phyloP scores from a whole-genome alignment of 768 basidiomycete species.

The Cystobasidiopsis lactophilus region DNA sequence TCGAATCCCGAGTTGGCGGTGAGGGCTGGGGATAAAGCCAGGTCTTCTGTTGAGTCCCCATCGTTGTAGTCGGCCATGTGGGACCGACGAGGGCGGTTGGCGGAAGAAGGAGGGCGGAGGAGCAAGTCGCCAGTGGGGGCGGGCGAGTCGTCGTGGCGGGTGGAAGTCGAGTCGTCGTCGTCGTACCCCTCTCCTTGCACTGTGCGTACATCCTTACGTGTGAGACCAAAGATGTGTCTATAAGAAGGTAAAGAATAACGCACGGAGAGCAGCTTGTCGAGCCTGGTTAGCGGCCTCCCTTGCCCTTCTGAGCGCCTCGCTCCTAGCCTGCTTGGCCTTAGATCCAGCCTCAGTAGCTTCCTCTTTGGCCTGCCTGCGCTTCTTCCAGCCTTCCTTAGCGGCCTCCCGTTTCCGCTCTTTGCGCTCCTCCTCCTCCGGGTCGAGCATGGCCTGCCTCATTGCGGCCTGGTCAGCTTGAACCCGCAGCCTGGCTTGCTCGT shows the following conservation, averaged over 20 bases:
- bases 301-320: not conserved
- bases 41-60: too few relatives aligned
- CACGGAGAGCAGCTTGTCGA: not conserved
- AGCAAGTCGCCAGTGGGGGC: too few relatives aligned
- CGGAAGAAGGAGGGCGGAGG: too few relatives aligned
- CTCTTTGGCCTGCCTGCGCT: conserved; percentile 1
- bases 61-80: too few relatives aligned
- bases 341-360: not conserved
- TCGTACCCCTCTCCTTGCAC: too few relatives aligned
- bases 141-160: too few relatives aligned
- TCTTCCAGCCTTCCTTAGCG: conserved; percentile 13
- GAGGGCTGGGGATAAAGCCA: conserved; percentile 35
- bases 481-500: not conserved
- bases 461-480: not conserved
- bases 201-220: too few relatives aligned
- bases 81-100: too few relatives aligned
- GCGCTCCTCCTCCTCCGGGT: conserved; percentile 1
- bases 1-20: conserved; percentile 35
- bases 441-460: not conserved
- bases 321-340: not conserved
- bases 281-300: not conserved
- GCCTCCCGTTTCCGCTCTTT: conserved; percentile 7
- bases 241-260: too few relatives aligned
- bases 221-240: too few relatives aligned
- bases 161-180: too few relatives aligned